These are phyloP conservation scores for Favolaschia claudopus DNA, from an alignment of 768 basidiomycete species.

Conservation along the genomic window DNA sequence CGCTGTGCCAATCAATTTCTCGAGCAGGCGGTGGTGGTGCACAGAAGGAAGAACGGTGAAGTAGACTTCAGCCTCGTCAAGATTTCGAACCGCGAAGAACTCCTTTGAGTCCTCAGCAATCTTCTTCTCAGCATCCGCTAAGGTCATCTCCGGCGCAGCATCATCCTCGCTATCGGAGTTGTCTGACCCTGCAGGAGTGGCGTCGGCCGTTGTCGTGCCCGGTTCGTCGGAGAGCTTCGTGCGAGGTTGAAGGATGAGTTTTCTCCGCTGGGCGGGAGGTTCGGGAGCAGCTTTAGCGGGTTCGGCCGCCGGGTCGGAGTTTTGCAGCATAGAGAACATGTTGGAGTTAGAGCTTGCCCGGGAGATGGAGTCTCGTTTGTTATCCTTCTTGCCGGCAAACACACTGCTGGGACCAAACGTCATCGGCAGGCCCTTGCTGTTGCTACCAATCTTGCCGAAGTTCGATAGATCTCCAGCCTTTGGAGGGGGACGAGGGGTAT, in stretches of 20 bases:
- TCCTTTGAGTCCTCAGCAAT: slow-evolving; percentile 86
- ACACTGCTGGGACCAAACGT: slow-evolving; percentile 88
- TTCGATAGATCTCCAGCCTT: slow-evolving; percentile 88
- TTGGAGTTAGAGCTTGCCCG: slow-evolving; percentile 82
- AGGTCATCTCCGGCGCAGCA: slow-evolving; percentile 59
- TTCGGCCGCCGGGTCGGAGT: slow-evolving; percentile 63
- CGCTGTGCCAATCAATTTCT: slow-evolving; percentile 75
- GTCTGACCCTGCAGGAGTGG: slow-evolving; percentile 54
- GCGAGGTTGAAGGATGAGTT: slow-evolving; percentile 80
- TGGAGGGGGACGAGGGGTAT: slow-evolving; percentile 62
- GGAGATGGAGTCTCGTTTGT: slow-evolving; percentile 77
- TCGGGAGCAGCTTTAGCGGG: slow-evolving; percentile 58
- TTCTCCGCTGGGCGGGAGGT: slow-evolving; percentile 64
- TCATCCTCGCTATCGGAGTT: slow-evolving; percentile 60
- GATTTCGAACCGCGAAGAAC: slow-evolving; percentile 83
- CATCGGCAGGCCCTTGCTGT: slow-evolving; percentile 68
- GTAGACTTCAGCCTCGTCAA: slow-evolving; percentile 90
- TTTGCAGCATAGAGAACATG: slow-evolving; percentile 88
- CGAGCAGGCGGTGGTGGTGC: slow-evolving; percentile 72
- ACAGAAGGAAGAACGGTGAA: slow-evolving; percentile 75
- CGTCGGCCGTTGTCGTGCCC: slow-evolving; percentile 44
- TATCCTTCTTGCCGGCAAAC: slow-evolving; percentile 75
- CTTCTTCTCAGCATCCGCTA: slow-evolving; percentile 74
- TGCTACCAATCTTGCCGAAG: slow-evolving; percentile 94
- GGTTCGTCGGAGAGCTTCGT: slow-evolving; percentile 65